These are phyloP conservation scores for Oryza brachyantha DNA, from an alignment of 176 grass and related monocot genomes.

Conservation along the genomic window DNA sequence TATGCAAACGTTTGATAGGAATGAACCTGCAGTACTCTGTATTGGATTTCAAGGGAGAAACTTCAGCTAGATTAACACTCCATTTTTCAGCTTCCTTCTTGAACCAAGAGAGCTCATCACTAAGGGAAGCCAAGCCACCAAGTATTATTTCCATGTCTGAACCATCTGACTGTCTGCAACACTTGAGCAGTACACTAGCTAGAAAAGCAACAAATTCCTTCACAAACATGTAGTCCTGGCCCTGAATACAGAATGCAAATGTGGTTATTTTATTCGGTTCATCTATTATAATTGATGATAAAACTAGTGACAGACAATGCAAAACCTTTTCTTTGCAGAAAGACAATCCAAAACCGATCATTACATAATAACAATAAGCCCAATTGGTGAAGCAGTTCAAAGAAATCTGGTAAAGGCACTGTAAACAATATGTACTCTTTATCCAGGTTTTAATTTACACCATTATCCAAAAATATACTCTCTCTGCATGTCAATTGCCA, in stretches of 20 bases:
- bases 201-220: constrained; percentile 61
- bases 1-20: not conserved
- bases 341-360: not conserved
- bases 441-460: too few species aligned
- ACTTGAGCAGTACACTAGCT: constrained; percentile 69
- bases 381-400: not conserved
- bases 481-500: too few species aligned
- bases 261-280: not conserved
- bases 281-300: not conserved
- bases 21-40: constrained; percentile 64
- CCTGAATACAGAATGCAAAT: constrained; percentile 35
- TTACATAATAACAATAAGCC: not conserved
- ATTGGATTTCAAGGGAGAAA: constrained; percentile 61
- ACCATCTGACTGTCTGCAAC: constrained; percentile 55
- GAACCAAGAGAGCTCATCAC: constrained; percentile 82
- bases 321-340: not conserved
- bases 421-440: not conserved
- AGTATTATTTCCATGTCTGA: constrained; percentile 77
- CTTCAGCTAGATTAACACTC: constrained; percentile 48
- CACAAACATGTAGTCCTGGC: constrained; percentile 70
- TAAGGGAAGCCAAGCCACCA: constrained; percentile 57
- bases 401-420: not conserved
- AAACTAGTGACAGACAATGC: not conserved
- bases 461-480: too few species aligned
- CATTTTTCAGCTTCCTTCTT: constrained; percentile 75